Conservation (phyloP, 768 basidiomycete species). For the Rhizopogon rudus region DNA sequence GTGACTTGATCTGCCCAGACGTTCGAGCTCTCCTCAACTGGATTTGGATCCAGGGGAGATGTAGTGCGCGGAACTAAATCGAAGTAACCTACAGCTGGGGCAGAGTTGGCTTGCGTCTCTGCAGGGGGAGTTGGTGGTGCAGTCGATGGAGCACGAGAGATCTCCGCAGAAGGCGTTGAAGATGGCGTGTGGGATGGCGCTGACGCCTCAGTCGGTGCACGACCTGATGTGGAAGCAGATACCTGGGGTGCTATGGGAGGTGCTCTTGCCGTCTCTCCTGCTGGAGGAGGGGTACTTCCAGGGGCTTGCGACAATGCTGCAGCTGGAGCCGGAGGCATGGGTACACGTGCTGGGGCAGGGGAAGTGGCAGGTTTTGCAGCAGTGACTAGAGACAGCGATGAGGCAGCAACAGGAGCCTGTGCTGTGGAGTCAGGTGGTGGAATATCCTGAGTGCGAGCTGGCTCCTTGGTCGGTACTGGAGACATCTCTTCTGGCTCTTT, state of each 20-base stretch:
- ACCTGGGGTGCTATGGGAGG: neutral
- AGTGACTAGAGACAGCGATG: conserved; percentile 4
- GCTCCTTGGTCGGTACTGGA: neutral
- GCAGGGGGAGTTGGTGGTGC: conserved; percentile 11
- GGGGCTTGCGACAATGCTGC: conserved; percentile 7
- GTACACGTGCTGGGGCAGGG: conserved; percentile 13
- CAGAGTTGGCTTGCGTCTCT: neutral
- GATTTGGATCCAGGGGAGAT: conserved; percentile 14
- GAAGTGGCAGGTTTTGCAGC: conserved; percentile 4
- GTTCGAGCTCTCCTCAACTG: conserved; percentile 14
- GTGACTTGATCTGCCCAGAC: conserved; percentile 22
- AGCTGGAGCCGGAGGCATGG: conserved; percentile 13
- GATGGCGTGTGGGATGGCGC: conserved; percentile 10
- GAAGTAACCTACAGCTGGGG: conserved; percentile 13
- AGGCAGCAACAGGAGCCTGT: conserved; percentile 1
- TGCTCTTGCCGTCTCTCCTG: neutral
- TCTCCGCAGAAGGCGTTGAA: conserved; percentile 14
- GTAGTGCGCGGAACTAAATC: conserved; percentile 20
- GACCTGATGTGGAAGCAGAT: conserved; percentile 7
- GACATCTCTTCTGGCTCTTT: conserved; percentile 40
- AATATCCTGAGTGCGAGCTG: neutral
- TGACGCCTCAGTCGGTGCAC: conserved; percentile 3
- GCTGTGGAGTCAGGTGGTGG: neutral
- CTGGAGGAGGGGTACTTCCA: neutral
- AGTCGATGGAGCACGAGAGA: neutral